Base-by-base conservation (phyloP, 352 stramenopile species). In the Phytophthora lateralis region DNA sequence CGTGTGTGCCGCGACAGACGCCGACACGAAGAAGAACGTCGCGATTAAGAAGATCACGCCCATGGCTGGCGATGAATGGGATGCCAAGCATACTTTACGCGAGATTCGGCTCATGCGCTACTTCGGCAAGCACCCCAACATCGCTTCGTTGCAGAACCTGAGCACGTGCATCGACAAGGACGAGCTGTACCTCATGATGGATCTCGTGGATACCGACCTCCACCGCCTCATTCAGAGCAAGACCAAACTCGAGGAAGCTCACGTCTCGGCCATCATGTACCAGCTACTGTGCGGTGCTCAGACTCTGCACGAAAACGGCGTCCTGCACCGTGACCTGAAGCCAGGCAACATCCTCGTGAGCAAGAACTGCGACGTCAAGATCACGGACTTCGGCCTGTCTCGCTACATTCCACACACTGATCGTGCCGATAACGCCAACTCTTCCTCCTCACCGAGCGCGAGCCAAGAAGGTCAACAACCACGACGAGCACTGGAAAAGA, bases 151-250 rank as follows among this genome's bases (percentile, higher is more conserved):
- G 32, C 77, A 92, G 46, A 92, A 90, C 62, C 60, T 94, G 51
- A 94, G 85, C 70, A 94, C 82, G 15, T 94, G 85, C 48, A 84
- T 82, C 12, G 82, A 85, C 26, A 90, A 97, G 44, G 92, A 98
- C 67, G 93, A 97, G 67, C 76, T 98, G 15, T 98, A 98, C 66
- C 91, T 98, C 60, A 96, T 97, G 66, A 98, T 98, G 93, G 89
- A 98, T 41, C 81, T 98, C 32, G 87, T 98, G 9, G 94, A 98
- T 65, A 98, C 87, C 5, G 94, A 98, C 69, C 76, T 98, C 32
- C 90, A 96, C 43, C 76, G 86, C 0, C 79, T 97, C 55, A 96
- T 97, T 38, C 88, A 95, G 70, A 93, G 78, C 71, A 91, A 93
- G 53, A 95, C 85, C 5, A 95, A 92, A 55, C 80, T 95, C 9